These are phyloP conservation scores for Rhizopogon parksii DNA, from an alignment of 1,284 basidiomycete genomes.

Conservation along the genomic window DNA sequence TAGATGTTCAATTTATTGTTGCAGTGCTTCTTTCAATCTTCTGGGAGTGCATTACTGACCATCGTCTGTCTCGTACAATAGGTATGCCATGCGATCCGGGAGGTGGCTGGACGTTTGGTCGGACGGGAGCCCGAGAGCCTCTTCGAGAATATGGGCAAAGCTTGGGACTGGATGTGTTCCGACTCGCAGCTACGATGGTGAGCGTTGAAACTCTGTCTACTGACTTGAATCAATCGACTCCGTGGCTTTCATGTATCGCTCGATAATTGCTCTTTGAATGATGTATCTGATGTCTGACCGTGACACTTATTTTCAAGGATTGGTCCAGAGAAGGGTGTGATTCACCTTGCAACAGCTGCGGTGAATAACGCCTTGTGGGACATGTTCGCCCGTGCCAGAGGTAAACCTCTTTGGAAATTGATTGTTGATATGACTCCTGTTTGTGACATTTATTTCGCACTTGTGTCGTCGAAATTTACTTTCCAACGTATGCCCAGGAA, in stretches of 20 bases:
- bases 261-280: background rate
- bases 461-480: background rate
- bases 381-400: constrained; percentile 69
- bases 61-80: constrained; percentile 16
- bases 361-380: constrained; percentile 82
- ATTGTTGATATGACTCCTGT: constrained; percentile 79
- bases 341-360: constrained; percentile 76
- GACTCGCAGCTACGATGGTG: constrained; percentile 89
- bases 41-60: background rate
- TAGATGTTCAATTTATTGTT: background rate
- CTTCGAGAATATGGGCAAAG: constrained; percentile 84
- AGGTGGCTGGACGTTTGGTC: constrained; percentile 73
- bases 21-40: background rate
- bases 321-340: constrained; percentile 84
- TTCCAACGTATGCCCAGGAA: constrained; percentile 42
- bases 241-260: background rate
- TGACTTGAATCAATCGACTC: background rate
- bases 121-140: constrained; percentile 81
- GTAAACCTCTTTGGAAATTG: constrained; percentile 83
- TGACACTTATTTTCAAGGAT: constrained; percentile 44
- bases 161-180: constrained; percentile 73
- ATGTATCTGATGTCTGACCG: constrained; percentile 4
- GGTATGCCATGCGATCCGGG: constrained; percentile 77
- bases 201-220: constrained; percentile 20
- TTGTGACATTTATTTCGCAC: constrained; percentile 14